Conservation (phyloP, 106 monocot genomes). For the Dendrobium officinale region DNA sequence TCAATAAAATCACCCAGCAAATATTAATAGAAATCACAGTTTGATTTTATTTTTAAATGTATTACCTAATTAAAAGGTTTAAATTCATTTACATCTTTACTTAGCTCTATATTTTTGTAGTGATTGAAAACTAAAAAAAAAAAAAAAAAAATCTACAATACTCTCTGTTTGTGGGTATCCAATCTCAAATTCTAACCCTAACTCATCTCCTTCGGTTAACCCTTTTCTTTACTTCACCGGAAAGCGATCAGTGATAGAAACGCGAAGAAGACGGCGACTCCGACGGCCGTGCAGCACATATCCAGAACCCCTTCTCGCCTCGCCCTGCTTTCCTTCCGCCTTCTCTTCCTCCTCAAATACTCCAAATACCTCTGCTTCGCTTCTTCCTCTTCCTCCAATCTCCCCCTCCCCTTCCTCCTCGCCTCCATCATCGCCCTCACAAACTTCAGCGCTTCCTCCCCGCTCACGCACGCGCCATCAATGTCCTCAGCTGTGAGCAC, state of each 20-base stretch:
- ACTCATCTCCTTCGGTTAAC: no score
- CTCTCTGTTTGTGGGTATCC: no score
- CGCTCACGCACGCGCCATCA: conserved; percentile 31
- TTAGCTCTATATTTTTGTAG: no score
- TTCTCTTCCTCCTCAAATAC: conserved; percentile 20
- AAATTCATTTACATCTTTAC: no score
- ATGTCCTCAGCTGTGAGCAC: conserved; percentile 47
- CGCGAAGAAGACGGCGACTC: conserved; percentile 21
- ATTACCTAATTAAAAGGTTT: no score
- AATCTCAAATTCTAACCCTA: no score
- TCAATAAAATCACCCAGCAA: no score
- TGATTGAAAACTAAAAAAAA: no score
- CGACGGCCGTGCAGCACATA: conserved; percentile 23
- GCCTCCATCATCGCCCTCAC: conserved; percentile 26
- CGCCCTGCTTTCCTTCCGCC: conserved; percentile 35
- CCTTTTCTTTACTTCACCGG: background rate
- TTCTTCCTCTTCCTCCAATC: conserved; percentile 4
- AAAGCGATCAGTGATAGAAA: conserved; percentile 18
- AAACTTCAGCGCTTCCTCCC: conserved; percentile 27
- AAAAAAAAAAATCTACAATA: no score
- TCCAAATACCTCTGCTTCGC: conserved; percentile 19
- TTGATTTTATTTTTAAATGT: no score
- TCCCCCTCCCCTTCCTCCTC: conserved; percentile 7
- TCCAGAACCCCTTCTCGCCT: conserved; percentile 34
- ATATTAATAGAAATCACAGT: no score